Conservation (phyloP, 192 early-diverging fungal species). For the Coemansia sp. region DNA sequence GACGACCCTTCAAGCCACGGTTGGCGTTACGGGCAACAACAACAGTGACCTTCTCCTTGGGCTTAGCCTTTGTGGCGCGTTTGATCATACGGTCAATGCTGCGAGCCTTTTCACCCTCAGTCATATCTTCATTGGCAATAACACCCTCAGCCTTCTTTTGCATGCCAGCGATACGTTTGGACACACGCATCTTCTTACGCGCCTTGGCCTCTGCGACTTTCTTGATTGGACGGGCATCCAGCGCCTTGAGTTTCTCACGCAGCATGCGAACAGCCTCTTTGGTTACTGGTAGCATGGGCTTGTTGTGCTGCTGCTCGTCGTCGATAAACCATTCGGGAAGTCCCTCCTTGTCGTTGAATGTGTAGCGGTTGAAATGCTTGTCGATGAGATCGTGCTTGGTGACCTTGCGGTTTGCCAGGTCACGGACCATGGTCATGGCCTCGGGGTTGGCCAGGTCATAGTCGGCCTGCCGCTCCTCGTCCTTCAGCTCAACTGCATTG, state of each 20-base stretch:
- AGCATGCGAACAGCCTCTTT: constrained; percentile 93
- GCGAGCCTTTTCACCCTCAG: constrained; percentile 82
- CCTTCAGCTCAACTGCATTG: constrained; percentile 42
- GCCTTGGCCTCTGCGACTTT: constrained; percentile 99
- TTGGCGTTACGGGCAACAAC: constrained; percentile 87
- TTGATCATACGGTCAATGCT: constrained; percentile 82
- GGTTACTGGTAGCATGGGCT: constrained; percentile 85
- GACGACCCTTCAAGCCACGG: constrained; percentile 83
- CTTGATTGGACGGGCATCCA: constrained; percentile 98
- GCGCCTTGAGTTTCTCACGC: constrained; percentile 73
- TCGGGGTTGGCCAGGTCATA: constrained; percentile 84
- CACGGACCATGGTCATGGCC: constrained; percentile 84
- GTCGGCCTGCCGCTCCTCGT: constrained; percentile 50
- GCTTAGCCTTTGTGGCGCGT: constrained; percentile 71
- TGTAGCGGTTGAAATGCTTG: constrained; percentile 86
- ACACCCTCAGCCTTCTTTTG: constrained; percentile 86
- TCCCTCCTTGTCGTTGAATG: constrained; percentile 80
- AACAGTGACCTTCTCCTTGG: constrained; percentile 72
- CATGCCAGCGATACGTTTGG: constrained; percentile 72
- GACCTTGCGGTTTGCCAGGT: constrained; percentile 72
- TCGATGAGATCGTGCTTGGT: constrained; percentile 84
- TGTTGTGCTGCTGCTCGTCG: constrained; percentile 89
- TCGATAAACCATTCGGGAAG: constrained; percentile 91
- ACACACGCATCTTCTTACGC: constrained; percentile 83
- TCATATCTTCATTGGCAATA: constrained; percentile 82